phyloP scores from a whole-genome alignment of 768 basidiomycete genomes.

The Kwoniella botswanensis region DNA sequence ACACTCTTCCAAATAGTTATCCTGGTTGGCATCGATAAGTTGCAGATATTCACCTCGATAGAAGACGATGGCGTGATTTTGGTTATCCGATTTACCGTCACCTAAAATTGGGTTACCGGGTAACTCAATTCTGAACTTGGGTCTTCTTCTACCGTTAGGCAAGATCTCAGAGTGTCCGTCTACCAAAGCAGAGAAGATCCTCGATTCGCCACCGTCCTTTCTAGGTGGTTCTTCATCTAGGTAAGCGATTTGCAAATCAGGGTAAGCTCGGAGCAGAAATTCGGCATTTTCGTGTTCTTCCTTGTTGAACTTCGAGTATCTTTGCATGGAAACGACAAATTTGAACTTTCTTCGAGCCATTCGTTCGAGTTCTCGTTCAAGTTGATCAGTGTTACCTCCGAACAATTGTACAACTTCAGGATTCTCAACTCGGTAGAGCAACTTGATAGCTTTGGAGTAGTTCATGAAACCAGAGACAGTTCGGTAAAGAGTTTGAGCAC shows the following conservation, averaged over 20 bases:
- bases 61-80: slow-evolving; percentile 99
- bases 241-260: slow-evolving; percentile 97
- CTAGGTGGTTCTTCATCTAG: slow-evolving; percentile 92
- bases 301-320: slow-evolving; percentile 99
- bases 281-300: slow-evolving; percentile 99
- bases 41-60: slow-evolving; percentile 99
- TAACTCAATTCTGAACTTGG: slow-evolving; percentile 97
- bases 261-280: slow-evolving; percentile 95
- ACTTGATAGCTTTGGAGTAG: slow-evolving; percentile 98
- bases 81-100: slow-evolving; percentile 99
- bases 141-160: slow-evolving; percentile 82
- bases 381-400: slow-evolving; percentile 94
- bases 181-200: slow-evolving; percentile 93
- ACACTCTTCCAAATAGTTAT: slow-evolving; percentile 99
- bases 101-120: slow-evolving; percentile 99
- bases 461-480: slow-evolving; percentile 99
- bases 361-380: slow-evolving; percentile 93
- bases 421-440: slow-evolving; percentile 99
- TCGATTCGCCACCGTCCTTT: slow-evolving; percentile 92
- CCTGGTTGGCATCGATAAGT: slow-evolving; percentile 99
- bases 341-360: slow-evolving; percentile 99
- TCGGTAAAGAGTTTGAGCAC: slow-evolving; percentile 96
- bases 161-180: slow-evolving; percentile 97
- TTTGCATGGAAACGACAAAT: slow-evolving; percentile 98
- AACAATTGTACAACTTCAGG: slow-evolving; percentile 97